A percentile compares a stretch with the other conserved stretches of the same genome.
Evolutionary conservation across 768 basidiomycete species (phyloP).

Genomic region (Cyathus striatus): DNA sequence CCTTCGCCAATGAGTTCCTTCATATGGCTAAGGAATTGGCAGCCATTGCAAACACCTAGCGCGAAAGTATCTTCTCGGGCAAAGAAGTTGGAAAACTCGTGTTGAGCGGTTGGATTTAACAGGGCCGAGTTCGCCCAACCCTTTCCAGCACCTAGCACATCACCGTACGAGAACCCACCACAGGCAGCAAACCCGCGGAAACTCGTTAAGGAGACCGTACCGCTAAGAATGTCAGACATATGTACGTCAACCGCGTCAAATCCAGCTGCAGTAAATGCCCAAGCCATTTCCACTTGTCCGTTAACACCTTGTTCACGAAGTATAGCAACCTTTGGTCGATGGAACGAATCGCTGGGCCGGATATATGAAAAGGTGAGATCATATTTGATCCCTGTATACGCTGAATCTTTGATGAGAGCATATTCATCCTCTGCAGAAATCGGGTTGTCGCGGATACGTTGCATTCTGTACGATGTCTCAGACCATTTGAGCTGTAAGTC

Average conservation of each 20-base stretch:
- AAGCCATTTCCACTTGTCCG: constrained; percentile 97
- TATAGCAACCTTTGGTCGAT: constrained; percentile 86
- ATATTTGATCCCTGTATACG: constrained; percentile 64
- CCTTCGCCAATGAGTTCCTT: constrained; percentile 88
- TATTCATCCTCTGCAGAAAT: constrained; percentile 78
- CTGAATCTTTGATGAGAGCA: constrained; percentile 58
- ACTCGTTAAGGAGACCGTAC: constrained; percentile 48
- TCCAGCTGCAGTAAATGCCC: constrained; percentile 91
- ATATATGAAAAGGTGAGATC: constrained; percentile 57
- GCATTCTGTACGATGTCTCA: constrained; percentile 93
- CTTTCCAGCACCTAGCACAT: constrained; percentile 94
- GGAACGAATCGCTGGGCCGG: constrained; percentile 31
- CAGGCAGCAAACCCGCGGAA: constrained; percentile 94
- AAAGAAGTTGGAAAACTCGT: constrained; percentile 82
- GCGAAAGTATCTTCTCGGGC: constrained; percentile 76
- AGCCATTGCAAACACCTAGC: constrained; percentile 96
- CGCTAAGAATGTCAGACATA: constrained; percentile 93
- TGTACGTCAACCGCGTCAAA: constrained; percentile 96
- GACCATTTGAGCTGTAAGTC: constrained; percentile 85
- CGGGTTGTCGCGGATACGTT: constrained; percentile 82
- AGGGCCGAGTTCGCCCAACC: constrained; percentile 98
- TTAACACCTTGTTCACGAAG: constrained; percentile 98
- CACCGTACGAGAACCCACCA: constrained; percentile 98
- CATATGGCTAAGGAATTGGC: constrained; percentile 92
- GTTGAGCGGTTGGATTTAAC: constrained; percentile 70